These are phyloP conservation scores for Termitomyces sp. DNA, from an alignment of 768 basidiomycete species.

Conservation along the genomic window DNA sequence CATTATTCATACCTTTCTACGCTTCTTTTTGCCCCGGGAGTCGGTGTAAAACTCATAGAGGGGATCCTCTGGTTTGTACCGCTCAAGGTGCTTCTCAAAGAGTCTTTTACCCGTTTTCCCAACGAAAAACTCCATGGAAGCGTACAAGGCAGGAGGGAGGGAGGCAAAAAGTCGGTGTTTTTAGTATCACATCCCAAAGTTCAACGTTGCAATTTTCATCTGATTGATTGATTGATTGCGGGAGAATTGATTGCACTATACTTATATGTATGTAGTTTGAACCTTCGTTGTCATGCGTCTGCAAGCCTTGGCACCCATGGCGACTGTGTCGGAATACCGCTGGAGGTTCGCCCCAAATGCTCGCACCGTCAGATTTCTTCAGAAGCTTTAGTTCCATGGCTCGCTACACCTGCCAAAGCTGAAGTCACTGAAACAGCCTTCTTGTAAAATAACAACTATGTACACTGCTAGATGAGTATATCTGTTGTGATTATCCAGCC, in stretches of 20 bases:
- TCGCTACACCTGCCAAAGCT: not conserved
- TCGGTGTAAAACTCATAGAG: conserved; percentile 63
- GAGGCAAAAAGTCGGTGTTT: not conserved
- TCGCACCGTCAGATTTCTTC: no score
- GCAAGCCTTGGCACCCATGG: no score
- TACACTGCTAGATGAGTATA: not conserved
- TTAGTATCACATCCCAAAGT: no score
- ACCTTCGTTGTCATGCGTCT: no score
- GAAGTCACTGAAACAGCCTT: not conserved
- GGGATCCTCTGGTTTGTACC: conserved; percentile 69
- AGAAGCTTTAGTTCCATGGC: not conserved
- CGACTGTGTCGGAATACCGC: not conserved
- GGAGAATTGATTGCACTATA: not conserved
- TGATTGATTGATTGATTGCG: not conserved
- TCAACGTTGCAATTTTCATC: not conserved
- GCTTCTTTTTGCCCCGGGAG: conserved; percentile 47
- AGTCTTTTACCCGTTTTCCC: conserved; percentile 50
- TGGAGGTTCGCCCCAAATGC: not conserved
- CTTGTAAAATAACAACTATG: not conserved
- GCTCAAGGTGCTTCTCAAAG: conserved; percentile 57
- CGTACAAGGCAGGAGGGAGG: not conserved
- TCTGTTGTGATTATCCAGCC: no score
- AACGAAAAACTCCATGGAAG: conserved; percentile 8
- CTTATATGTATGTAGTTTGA: no score
- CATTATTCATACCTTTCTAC: conserved; percentile 44